Base-by-base conservation (phyloP, 2,329 filamentous ascomycete genomes). In the Colletotrichum eremochloae region DNA sequence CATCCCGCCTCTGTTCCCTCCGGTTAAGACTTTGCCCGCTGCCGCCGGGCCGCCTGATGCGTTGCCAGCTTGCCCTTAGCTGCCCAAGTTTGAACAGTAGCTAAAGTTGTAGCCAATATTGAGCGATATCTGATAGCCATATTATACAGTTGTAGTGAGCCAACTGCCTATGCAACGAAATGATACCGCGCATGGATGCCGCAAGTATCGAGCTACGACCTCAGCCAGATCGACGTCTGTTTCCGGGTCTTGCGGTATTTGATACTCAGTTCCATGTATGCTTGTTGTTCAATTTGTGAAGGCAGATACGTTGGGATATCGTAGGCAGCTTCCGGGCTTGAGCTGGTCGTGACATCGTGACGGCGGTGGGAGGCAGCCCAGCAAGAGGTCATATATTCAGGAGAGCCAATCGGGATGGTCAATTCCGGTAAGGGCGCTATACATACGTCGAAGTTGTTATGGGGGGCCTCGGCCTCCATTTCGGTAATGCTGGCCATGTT, bases 391-490 rank as follows among this genome's bases (percentile, higher is more conserved):
- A 33, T 38, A 20, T 14, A 18, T 18, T 36, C 20, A 50, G 46
- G 29, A 24, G 31, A 6, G 40, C 55, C 50, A 29, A n/a, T 61
- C 20, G 31, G 24, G 11, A 18, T 31, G 55, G 20, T 52, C 42
- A 53, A 12, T 20, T 44, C 18, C 29, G 46, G 42, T 33, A 52
- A 9, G 60, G 29, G n/a, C 44, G 36, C 2, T 46, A 81, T 46
- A 81, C 79, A 69, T 75, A 81, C 79, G 75, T 83, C 82, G 65
- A 82, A 83, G 74, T 74, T 78, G 71, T 78, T 79, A 73, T 83
- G 81, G 79, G 82, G 81, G 75, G 78, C 78, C 62, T 77, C 78
- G 63, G 76, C 76, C 67, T 79, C 74, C 3, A 56, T 44, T 40
- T 63, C 68, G 61, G 46, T 60, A 44, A 56, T 56, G 63, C 40